Evolutionary conservation across 1,284 basidiomycete species (phyloP).

Genomic region (Boletellus sp.): DNA sequence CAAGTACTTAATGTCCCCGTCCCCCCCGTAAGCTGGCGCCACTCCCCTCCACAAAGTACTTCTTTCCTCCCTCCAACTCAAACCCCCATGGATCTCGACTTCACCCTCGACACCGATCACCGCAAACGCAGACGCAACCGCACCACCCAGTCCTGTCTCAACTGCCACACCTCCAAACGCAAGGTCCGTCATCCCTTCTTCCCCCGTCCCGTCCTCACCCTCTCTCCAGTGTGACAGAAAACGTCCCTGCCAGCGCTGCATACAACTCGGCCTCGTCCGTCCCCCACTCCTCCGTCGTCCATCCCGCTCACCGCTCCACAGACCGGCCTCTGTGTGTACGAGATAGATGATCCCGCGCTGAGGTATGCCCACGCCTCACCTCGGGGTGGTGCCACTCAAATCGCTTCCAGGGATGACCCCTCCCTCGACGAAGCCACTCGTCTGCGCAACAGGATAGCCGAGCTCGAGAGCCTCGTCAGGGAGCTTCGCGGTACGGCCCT

Average conservation of each 20-base stretch:
- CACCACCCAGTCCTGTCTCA: slow-evolving; percentile 84
- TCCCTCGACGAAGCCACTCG: slow-evolving; percentile 79
- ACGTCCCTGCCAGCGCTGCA: slow-evolving; percentile 83
- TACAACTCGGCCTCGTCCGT: slow-evolving; percentile 72
- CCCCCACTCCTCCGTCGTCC: background rate
- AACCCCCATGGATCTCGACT: slow-evolving; percentile 66
- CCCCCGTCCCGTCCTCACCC: background rate
- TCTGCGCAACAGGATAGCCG: slow-evolving; percentile 80
- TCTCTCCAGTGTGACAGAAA: slow-evolving; percentile 68
- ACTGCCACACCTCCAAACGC: slow-evolving; percentile 89
- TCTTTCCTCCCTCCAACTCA: slow-evolving; percentile 46
- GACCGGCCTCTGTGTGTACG: slow-evolving; percentile 90
- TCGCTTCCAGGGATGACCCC: slow-evolving; percentile 69
- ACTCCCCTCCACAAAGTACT: slow-evolving; percentile 34
- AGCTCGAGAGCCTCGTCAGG: slow-evolving; percentile 84
- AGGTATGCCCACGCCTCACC: slow-evolving; percentile 45
- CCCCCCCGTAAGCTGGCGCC: slow-evolving; percentile 24
- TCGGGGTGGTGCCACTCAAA: slow-evolving; percentile 5
- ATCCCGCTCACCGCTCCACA: slow-evolving; percentile 30
- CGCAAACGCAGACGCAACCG: slow-evolving; percentile 78
- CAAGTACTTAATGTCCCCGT: slow-evolving; percentile 37
- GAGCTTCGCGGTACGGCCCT: slow-evolving; percentile 64
- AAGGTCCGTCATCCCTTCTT: slow-evolving; percentile 52
- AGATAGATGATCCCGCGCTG: slow-evolving; percentile 83
- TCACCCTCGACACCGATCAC: slow-evolving; percentile 64